A percentile compares a stretch with the other conserved stretches of the same genome.
Evolutionary conservation across 139 green algal genomes (phyloP).

Genomic region (Pseudopediastrum boryanum): DNA sequence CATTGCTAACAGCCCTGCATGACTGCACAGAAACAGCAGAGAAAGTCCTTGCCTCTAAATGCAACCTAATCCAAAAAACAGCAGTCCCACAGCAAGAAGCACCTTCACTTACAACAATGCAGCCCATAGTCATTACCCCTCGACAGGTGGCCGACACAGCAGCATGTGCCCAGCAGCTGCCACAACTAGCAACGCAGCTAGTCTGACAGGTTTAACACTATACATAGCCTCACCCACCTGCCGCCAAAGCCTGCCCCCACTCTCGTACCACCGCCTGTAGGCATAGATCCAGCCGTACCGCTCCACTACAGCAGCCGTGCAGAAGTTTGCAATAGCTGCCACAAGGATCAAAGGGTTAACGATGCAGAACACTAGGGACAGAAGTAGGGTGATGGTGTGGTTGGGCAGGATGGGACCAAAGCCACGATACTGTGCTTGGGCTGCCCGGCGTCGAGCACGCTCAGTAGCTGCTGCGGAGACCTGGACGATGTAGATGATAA

Average conservation of each 20-base stretch:
- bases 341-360: slow-evolving; percentile 75
- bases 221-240: slow-evolving; percentile 17
- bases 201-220: too few species aligned
- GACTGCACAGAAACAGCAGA: too few species aligned
- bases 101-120: too few species aligned
- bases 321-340: slow-evolving; percentile 70
- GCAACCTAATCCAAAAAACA: too few species aligned
- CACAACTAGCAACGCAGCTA: too few species aligned
- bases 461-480: slow-evolving; percentile 7
- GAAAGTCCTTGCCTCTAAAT: too few species aligned
- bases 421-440: background rate
- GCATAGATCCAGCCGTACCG: slow-evolving; percentile 47
- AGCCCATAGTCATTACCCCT: too few species aligned
- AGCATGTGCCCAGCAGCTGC: too few species aligned
- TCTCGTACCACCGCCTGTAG: slow-evolving; percentile 47
- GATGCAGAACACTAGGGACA: slow-evolving; percentile 64
- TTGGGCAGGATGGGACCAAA: slow-evolving; percentile 62
- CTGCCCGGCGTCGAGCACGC: slow-evolving; percentile 18
- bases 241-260: slow-evolving; percentile 39
- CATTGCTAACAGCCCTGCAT: too few species aligned
- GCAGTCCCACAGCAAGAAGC: too few species aligned
- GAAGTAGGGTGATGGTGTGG: slow-evolving; percentile 68
- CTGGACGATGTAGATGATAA: slow-evolving; percentile 20
- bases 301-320: slow-evolving; percentile 51
- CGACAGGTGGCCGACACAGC: too few species aligned